A percentile compares a stretch with the other conserved stretches of the same genome.
Evolutionary conservation across 2,329 filamentous ascomycete genomes (phyloP).

Genomic region (Aspergillus japonicus): DNA sequence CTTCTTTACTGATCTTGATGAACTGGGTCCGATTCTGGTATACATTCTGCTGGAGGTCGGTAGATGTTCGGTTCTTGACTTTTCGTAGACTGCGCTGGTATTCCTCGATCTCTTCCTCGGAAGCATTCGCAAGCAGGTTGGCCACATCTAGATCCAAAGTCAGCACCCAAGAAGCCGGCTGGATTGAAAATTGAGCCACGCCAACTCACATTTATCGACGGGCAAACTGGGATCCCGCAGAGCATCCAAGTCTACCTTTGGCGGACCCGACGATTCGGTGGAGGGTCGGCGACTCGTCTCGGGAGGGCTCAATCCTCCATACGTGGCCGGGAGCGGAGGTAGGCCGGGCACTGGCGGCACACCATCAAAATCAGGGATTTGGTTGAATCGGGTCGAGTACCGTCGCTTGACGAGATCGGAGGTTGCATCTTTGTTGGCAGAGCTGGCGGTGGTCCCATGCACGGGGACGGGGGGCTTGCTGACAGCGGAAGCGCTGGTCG

Average conservation of each 20-base stretch:
- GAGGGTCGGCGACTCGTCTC: conserved; percentile 49
- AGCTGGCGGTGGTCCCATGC: conserved; percentile 35
- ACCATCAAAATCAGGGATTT: conserved; percentile 66
- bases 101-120: conserved; percentile 79
- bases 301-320: conserved; percentile 48
- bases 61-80: conserved; percentile 73
- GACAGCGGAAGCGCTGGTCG: conserved; percentile 32
- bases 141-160: conserved; percentile 44
- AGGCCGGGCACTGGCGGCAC: conserved; percentile 70
- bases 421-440: conserved; percentile 52
- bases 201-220: conserved; percentile 70
- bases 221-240: conserved; percentile 76
- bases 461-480: conserved; percentile 32
- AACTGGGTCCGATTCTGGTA: conserved; percentile 97
- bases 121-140: conserved; percentile 74
- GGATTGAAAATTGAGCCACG: not conserved
- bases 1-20: conserved; percentile 98
- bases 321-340: conserved; percentile 60
- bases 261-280: conserved; percentile 57
- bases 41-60: conserved; percentile 89
- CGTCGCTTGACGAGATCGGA: conserved; percentile 88
- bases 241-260: conserved; percentile 72
- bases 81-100: conserved; percentile 75
- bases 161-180: conserved; percentile 3
- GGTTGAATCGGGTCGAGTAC: conserved; percentile 90